Evolutionary conservation across 371 early-diverging fungal species (phyloP), one percentile per base, ranked within the genome.

Genomic region (Dinochytrium kinnereticum): DNA sequence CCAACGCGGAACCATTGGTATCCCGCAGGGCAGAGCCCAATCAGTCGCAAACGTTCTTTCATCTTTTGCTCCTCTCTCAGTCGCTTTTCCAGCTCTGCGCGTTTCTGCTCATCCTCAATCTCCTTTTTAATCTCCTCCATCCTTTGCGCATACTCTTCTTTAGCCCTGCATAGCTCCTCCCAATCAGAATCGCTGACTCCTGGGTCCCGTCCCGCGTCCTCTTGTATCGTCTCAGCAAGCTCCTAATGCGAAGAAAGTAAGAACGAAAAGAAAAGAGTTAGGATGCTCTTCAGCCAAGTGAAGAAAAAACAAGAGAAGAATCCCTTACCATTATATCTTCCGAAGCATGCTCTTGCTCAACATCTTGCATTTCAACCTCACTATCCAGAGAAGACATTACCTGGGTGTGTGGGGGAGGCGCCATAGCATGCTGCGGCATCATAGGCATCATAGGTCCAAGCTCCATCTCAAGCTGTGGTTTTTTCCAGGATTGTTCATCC

Each of bases 131-230:
- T 26, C 40, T 65, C 55, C n/a, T 68, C 66, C 69, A 68, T 53
- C 33, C 66, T 33, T 34, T 37, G 17, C 26, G 44, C 64, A 66
- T 73, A 66, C 37, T 57, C 68, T 33, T 71, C 71, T 30, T 68
- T 72, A 7, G 68, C 61, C n/a, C 51, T 39, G 36, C 72, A 71
- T 3, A 79, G 38, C 66, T 79, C 76, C 5, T 59, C 80, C 80
- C 80, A 80, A 17, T 21, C 57, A 31, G 73, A 71, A 55, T 77
- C 74, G 33, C 34, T 44, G 7, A 80, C 77, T 30, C 80, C 80
- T 37, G 51, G 49, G 68, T 80, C 80, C 1, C 80, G 75, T 13
- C 21, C 34, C 26, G 34, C 17, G 39, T 68, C 28, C 24, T 0
- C 21, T 44, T 44, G 49, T 10, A 13, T 44, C 21, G 10, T 21